Base-by-base conservation (phyloP, 2,329 filamentous ascomycete genomes). In the Zopfia rhizophila region DNA sequence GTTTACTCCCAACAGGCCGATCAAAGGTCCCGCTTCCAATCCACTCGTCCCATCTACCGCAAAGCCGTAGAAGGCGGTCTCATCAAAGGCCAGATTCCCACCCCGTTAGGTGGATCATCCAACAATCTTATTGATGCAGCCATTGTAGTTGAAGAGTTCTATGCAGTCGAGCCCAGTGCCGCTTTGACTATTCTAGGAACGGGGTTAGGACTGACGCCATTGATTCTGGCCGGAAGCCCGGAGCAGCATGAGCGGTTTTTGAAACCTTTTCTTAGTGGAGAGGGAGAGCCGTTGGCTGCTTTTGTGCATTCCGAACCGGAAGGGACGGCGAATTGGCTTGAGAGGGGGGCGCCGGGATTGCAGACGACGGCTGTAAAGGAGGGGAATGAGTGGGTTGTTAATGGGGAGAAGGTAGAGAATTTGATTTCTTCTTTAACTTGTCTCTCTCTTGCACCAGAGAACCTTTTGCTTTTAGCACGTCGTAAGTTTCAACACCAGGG, bases 81-180 rank as follows among this genome's bases (percentile, higher is more conserved):
- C 3, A 66, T 83, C 58, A 77, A 76, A 53, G 75, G 72, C 7
- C 75, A 81, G 42, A 65, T 83, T 6, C 70, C 79, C 2, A 58
- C 68, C 3, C 38, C 66, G 2, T 65, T 80, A 5, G 80, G 80
- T 21, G 82, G 81, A 12, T 69, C 56, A 6, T 73, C 71, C 4
- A 72, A 69, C 1, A 72, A 68, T 7, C 65, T 83, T 0, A 45
- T 80, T 5, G 78, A 82, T 38, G 72, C 77, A 1, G 74, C 78
- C 0, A 73, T 83, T 28, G 52, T 81, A 11, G 74, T 82, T 1
- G 80, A 83, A 53, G 80, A 83, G 49, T 72, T 80, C 46, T 82
- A 79, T 53, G 68, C 76, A 1, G 74, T 78, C 24, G 81, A 84
- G 48, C 74, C 77, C 0, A 75, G 74, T 12, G 71, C 75, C 0